These are phyloP conservation scores for Boletus reticuloceps DNA, from an alignment of 768 basidiomycete genomes.

Conservation along the genomic window DNA sequence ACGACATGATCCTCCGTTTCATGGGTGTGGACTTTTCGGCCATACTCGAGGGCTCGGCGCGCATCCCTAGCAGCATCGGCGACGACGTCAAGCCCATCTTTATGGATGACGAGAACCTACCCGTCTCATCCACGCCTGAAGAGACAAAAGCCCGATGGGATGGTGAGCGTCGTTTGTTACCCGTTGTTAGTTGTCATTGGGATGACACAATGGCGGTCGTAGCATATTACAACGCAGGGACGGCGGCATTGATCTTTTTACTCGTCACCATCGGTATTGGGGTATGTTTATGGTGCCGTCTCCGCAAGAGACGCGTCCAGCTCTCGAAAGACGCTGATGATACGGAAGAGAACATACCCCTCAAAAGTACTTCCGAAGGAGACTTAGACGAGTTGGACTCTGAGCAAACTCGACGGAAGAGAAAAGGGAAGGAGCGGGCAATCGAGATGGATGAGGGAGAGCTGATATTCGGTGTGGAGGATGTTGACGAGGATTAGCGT, in stretches of 20 bases:
- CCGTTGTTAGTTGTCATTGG: neutral
- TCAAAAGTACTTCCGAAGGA: conserved; percentile 39
- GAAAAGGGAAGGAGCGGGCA: conserved; percentile 52
- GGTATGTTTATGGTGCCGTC: conserved; percentile 77
- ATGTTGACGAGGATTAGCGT: conserved; percentile 43
- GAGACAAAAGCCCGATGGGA: conserved; percentile 90
- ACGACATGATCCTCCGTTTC: conserved; percentile 99
- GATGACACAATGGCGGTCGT: conserved; percentile 2
- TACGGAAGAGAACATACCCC: conserved; percentile 69
- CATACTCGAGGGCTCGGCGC: conserved; percentile 76
- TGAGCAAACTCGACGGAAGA: conserved; percentile 31
- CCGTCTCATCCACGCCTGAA: conserved; percentile 52
- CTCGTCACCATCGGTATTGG: conserved; percentile 68
- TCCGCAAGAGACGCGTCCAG: conserved; percentile 26
- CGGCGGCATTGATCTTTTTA: conserved; percentile 79
- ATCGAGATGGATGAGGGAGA: conserved; percentile 29
- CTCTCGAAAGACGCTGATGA: conserved; percentile 8
- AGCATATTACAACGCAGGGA: conserved; percentile 97
- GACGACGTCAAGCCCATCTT: conserved; percentile 64
- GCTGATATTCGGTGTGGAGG: conserved; percentile 57
- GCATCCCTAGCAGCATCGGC: conserved; percentile 80
- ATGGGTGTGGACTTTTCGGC: conserved; percentile 88
- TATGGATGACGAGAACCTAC: conserved; percentile 41
- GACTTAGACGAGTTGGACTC: conserved; percentile 46
- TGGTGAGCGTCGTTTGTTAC: conserved; percentile 43